These are phyloP conservation scores for Asparagopsis taxiformis DNA, from an alignment of 31 red algal genomes.

Conservation along the genomic window DNA sequence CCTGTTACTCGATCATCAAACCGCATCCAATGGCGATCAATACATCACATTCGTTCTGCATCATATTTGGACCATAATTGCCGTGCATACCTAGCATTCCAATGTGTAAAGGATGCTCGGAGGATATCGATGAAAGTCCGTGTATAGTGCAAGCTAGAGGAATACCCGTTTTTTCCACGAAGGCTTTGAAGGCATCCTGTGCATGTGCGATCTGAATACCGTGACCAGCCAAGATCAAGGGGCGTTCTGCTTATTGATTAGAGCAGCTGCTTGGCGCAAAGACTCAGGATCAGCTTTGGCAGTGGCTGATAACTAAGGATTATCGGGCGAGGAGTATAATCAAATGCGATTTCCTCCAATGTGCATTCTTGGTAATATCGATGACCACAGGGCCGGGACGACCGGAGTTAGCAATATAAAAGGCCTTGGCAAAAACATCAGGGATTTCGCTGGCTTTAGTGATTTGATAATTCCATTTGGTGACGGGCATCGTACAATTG, in stretches of 20 bases:
- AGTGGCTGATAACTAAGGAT: conserved; percentile 14
- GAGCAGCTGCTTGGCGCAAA: background rate
- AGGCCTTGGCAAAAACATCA: conserved; percentile 14
- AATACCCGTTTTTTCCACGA: background rate
- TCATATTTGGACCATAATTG: background rate
- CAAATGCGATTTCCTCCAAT: background rate
- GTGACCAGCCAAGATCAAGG: conserved; percentile 3
- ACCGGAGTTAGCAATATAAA: conserved; percentile 20
- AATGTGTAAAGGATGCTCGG: background rate
- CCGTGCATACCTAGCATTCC: conserved; percentile 50
- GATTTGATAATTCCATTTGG: conserved; percentile 17
- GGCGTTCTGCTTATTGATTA: conserved; percentile 13
- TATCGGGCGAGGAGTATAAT: background rate
- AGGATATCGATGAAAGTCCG: background rate
- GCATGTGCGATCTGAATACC: conserved; percentile 6
- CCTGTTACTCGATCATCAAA: conserved; percentile 35
- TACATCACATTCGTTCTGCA: background rate
- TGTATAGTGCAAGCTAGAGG: conserved; percentile 14
- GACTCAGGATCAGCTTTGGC: background rate
- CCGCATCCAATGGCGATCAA: background rate
- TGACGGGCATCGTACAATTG: conserved; percentile 9
- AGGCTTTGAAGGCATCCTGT: background rate
- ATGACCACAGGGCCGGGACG: conserved; percentile 48
- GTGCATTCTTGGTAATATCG: conserved; percentile 30
- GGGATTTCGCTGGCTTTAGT: conserved; percentile 7